A percentile compares a stretch with the other conserved stretches of the same genome.
These are phyloP conservation scores for Fusarium heterosporum DNA, from an alignment of 2,329 filamentous ascomycete species.

Conservation along the genomic window DNA sequence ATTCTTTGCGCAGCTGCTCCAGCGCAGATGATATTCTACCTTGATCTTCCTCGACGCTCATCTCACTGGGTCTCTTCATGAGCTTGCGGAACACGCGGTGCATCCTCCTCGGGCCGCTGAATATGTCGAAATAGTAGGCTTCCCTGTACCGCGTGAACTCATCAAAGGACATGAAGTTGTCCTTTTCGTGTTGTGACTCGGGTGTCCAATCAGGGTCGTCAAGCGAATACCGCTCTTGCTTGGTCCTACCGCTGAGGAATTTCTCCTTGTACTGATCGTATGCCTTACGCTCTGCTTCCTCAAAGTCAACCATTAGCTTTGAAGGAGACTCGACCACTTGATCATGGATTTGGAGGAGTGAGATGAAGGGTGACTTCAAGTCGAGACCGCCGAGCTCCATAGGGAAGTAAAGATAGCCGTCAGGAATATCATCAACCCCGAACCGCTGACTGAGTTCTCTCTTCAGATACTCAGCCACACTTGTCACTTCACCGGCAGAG, in stretches of 20 bases:
- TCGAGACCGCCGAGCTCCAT: conserved; percentile 60
- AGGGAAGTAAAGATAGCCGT: conserved; percentile 62
- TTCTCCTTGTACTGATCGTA: conserved; percentile 52
- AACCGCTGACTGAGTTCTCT: conserved; percentile 65
- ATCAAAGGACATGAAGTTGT: conserved; percentile 58
- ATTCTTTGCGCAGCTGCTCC: conserved; percentile 28
- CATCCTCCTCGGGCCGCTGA: conserved; percentile 41
- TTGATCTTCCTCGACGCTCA: conserved; percentile 45
- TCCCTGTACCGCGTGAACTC: conserved; percentile 60
- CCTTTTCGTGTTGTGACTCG: conserved; percentile 46
- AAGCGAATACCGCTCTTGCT: conserved; percentile 2
- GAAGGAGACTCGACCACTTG: conserved; percentile 48
- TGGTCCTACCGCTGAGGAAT: conserved; percentile 50
- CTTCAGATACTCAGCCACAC: conserved; percentile 68
- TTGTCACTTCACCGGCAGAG: conserved; percentile 46
- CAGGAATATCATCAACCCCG: conserved; percentile 55
- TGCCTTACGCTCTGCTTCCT: conserved; percentile 51
- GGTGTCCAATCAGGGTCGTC: conserved; percentile 48
- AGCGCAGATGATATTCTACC: conserved; percentile 44
- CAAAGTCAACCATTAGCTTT: conserved; percentile 48
- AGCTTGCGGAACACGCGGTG: conserved; percentile 52
- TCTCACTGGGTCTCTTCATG: conserved; percentile 49
- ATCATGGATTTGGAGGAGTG: conserved; percentile 55
- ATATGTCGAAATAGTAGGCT: conserved; percentile 50
- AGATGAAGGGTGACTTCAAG: conserved; percentile 60